Evolutionary conservation across 2,329 filamentous ascomycete genomes (phyloP).

Genomic region (Beauveria scarabaeidicola): DNA sequence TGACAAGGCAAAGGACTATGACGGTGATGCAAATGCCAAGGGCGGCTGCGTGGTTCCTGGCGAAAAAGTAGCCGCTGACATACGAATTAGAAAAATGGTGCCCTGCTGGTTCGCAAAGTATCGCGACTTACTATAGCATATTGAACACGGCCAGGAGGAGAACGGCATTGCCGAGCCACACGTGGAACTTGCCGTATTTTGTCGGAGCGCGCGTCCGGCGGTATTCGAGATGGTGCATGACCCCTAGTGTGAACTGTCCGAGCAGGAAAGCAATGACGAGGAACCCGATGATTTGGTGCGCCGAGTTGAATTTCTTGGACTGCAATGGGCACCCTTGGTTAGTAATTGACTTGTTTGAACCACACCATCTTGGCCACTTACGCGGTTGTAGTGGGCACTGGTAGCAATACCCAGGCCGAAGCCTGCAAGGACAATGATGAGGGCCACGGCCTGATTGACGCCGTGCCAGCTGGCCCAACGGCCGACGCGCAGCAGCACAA

Average conservation of each 20-base stretch:
- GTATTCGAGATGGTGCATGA: slow-evolving; percentile 46
- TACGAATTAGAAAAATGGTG: background rate
- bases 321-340: slow-evolving; percentile 18
- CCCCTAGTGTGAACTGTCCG: slow-evolving; percentile 44
- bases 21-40: slow-evolving; percentile 23
- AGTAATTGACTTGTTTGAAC: slow-evolving; percentile 1
- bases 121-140: slow-evolving; percentile 42
- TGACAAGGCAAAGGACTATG: slow-evolving; percentile 33
- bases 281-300: slow-evolving; percentile 52
- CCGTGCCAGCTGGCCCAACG: slow-evolving; percentile 47
- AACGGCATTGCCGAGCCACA: slow-evolving; percentile 48
- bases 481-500: slow-evolving; percentile 43
- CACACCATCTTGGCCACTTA: slow-evolving; percentile 27
- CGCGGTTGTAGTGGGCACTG: slow-evolving; percentile 46
- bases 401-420: slow-evolving; percentile 44
- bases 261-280: slow-evolving; percentile 44
- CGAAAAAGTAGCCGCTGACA: slow-evolving; percentile 47
- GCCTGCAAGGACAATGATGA: slow-evolving; percentile 40
- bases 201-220: slow-evolving; percentile 41
- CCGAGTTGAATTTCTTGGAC: slow-evolving; percentile 43
- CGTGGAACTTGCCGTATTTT: slow-evolving; percentile 43
- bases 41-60: slow-evolving; percentile 35
- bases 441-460: slow-evolving; percentile 41
- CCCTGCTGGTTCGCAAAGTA: background rate
- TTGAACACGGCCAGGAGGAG: slow-evolving; percentile 47